Evolutionary conservation across 108 stramenopile species (phyloP), one percentile per base, ranked within the genome.

Genomic region (Stephanodiscus minutulus): DNA sequence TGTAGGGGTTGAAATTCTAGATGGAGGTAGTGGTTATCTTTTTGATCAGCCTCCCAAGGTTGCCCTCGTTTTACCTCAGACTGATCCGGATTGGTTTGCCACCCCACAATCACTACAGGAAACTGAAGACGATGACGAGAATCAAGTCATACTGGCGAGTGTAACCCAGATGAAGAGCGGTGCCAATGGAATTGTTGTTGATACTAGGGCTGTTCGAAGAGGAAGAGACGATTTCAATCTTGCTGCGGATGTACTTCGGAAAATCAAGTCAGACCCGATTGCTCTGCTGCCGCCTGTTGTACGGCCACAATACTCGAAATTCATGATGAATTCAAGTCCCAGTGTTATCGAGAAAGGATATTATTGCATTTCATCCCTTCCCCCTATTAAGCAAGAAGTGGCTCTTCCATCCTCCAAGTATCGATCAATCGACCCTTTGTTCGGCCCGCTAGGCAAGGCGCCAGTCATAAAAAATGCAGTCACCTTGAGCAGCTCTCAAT

Each of bases 81-180:
- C 73, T 52, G 90, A 93, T 72, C 88, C 92, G 12, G 92, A 93
- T 70, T 93, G 92, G 92, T 93, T 80, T 70, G 77, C 89, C 17
- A 24, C 67, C n/a, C 82, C 77, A 20, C 31, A 36, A 33, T 55
- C 66, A 17, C 36, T 39, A 27, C 54, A 66, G 33, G 35, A 43
- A 22, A 64, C 61, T 25, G 62, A 46, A 18, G 82, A 72, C 15
- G 82, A 74, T n/a, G 77, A 79, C 5, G 73, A 74, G 48, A 53
- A 68, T 57, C 73, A 72, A 65, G 47, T 58, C 29, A 82, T 80
- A 68, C 55, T 62, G 47, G 77, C 77, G 7, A 63, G 72, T 36
- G 82, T 83, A 7, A 79, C 82, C n/a, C 50, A 67, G 50, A 83
- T 83, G 77, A 70, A 54, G 52, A 59, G 53, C 47, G 72, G 66